phyloP scores from a whole-genome alignment of 176 grass and related monocot species.

The Aegilops longissima region DNA sequence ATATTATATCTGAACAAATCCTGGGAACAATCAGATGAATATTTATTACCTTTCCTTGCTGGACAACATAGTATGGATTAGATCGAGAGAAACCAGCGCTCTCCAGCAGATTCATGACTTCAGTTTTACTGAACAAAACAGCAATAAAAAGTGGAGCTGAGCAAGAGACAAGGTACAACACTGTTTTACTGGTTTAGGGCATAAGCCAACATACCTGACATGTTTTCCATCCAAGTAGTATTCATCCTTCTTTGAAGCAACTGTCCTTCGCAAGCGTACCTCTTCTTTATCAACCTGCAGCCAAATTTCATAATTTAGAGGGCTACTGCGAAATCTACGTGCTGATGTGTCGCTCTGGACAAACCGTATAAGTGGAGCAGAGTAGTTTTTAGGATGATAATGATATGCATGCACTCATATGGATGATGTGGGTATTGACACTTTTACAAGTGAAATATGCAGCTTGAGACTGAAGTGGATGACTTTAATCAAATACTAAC shows the following conservation, averaged over 20 bases:
- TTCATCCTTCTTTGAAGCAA: slow-evolving; percentile 97
- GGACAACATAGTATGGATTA: slow-evolving; percentile 99
- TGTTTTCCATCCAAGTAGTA: slow-evolving; percentile 95
- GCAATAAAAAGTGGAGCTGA: slow-evolving; percentile 14
- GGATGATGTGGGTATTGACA: neutral
- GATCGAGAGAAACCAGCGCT: slow-evolving; percentile 99
- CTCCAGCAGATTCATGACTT: slow-evolving; percentile 99
- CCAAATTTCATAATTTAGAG: slow-evolving; percentile 17
- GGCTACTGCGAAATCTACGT: neutral
- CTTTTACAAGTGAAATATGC: slow-evolving; percentile 25
- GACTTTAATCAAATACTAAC: slow-evolving; percentile 1
- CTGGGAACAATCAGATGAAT: slow-evolving; percentile 17
- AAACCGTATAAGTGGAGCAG: neutral
- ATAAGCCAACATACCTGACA: slow-evolving; percentile 63
- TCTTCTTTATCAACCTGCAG: slow-evolving; percentile 93
- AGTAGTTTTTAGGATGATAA: neutral
- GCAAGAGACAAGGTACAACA: slow-evolving; percentile 19
- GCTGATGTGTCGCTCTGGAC: neutral
- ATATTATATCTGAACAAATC: slow-evolving; percentile 18
- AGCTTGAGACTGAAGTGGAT: slow-evolving; percentile 17
- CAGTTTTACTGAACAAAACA: slow-evolving; percentile 78
- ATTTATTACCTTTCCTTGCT: slow-evolving; percentile 84
- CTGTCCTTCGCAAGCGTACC: slow-evolving; percentile 85
- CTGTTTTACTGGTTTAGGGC: slow-evolving; percentile 19
- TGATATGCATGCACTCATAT: slow-evolving; percentile 5